phyloP scores from a whole-genome alignment of 768 basidiomycete genomes.

The Neoboletus magnificus region DNA sequence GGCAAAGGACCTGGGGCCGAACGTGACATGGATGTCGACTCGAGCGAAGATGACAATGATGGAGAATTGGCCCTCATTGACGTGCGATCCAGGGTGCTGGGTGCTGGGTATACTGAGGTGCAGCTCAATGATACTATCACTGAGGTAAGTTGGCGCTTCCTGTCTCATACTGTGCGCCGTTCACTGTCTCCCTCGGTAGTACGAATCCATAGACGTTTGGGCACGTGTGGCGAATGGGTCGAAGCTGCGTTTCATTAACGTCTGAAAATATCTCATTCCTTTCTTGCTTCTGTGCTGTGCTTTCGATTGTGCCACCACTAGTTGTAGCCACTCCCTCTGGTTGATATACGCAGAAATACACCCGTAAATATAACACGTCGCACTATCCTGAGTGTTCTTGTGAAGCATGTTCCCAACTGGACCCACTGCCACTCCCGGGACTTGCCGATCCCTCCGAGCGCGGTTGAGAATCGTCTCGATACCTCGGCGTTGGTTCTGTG shows the following conservation, averaged over 20 bases:
- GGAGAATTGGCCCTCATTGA: slow-evolving; percentile 82
- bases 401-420: slow-evolving; percentile 76
- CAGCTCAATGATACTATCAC: slow-evolving; percentile 84
- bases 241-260: slow-evolving; percentile 66
- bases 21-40: slow-evolving; percentile 67
- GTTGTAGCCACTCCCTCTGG: slow-evolving; percentile 3
- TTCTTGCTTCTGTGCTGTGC: neutral
- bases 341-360: slow-evolving; percentile 21
- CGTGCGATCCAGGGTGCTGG: slow-evolving; percentile 79
- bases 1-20: slow-evolving; percentile 70
- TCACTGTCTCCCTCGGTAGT: slow-evolving; percentile 46
- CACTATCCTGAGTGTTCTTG: slow-evolving; percentile 30
- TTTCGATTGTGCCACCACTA: slow-evolving; percentile 15
- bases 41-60: slow-evolving; percentile 64
- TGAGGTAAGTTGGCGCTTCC: slow-evolving; percentile 49
- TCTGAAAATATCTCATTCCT: slow-evolving; percentile 9
- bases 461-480: slow-evolving; percentile 53
- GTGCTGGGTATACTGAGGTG: slow-evolving; percentile 86
- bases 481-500: slow-evolving; percentile 31
- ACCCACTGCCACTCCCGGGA: slow-evolving; percentile 43
- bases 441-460: slow-evolving; percentile 23
- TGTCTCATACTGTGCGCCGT: neutral
- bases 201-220: slow-evolving; percentile 82
- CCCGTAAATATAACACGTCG: slow-evolving; percentile 15
- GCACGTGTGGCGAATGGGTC: slow-evolving; percentile 79